Evolutionary conservation across 2,329 filamentous ascomycete genomes (phyloP).

Genomic region (Coniochaeta sp.): DNA sequence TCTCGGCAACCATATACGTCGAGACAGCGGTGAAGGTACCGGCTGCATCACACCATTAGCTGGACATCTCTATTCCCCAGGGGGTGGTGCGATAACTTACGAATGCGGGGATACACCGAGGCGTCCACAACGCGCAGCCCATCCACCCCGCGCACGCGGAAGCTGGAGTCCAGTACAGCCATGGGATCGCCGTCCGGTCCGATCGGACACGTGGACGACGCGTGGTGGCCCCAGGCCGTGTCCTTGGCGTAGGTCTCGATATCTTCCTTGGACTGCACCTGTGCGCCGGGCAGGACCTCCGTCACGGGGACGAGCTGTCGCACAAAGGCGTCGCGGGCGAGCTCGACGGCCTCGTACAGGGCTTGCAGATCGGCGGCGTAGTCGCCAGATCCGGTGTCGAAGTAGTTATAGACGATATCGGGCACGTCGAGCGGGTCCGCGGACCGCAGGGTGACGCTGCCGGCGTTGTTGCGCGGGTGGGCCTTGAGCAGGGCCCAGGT

Average conservation of each 20-base stretch:
- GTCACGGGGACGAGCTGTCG: constrained; percentile 11
- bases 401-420: constrained; percentile 42
- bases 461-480: constrained; percentile 27
- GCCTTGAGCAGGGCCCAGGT: constrained; percentile 26
- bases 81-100: neutral
- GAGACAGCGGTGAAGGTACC: constrained; percentile 39
- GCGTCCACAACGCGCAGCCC: constrained; percentile 55
- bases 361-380: constrained; percentile 21
- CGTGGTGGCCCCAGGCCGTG: constrained; percentile 48
- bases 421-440: constrained; percentile 44
- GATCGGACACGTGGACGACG: constrained; percentile 47
- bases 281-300: neutral
- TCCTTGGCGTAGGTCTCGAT: constrained; percentile 20
- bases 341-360: constrained; percentile 42
- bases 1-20: constrained; percentile 51
- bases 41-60: constrained; percentile 18
- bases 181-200: constrained; percentile 43
- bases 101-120: constrained; percentile 36
- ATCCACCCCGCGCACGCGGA: constrained; percentile 46
- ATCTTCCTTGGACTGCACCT: constrained; percentile 15
- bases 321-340: constrained; percentile 37
- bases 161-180: constrained; percentile 48
- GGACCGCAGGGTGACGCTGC: constrained; percentile 41
- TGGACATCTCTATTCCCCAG: no score
- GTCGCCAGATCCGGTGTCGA: constrained; percentile 29